Conservation (phyloP, 768 basidiomycete species). For the Dioszegia aurantiaca region DNA sequence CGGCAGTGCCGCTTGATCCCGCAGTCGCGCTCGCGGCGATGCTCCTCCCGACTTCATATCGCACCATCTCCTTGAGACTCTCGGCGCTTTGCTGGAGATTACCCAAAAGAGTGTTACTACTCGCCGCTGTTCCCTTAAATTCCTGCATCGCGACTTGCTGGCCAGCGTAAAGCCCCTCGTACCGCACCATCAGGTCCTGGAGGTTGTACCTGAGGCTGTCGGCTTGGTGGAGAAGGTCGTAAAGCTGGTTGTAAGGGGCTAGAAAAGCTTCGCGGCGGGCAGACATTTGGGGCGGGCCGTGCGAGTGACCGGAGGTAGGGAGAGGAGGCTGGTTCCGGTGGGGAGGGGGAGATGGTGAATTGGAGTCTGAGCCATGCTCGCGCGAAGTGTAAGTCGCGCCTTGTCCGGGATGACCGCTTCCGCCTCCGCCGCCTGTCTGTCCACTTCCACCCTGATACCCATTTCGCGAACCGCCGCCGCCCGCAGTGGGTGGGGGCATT, state of each 20-base stretch:
- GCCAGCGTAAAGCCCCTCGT: constrained; percentile 22
- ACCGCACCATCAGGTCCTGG: constrained; percentile 31
- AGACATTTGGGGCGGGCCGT: constrained; percentile 3
- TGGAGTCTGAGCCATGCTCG: background rate
- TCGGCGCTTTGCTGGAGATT: constrained; percentile 39
- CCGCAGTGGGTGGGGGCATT: constrained; percentile 13
- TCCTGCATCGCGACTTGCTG: constrained; percentile 31
- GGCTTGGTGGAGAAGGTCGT: constrained; percentile 34
- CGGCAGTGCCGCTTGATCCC: constrained; percentile 72
- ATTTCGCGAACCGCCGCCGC: background rate
- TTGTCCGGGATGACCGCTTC: constrained; percentile 2
- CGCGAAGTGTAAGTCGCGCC: constrained; percentile 1
- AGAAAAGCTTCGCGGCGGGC: constrained; percentile 29
- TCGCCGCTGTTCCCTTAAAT: constrained; percentile 31
- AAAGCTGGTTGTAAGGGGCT: constrained; percentile 33
- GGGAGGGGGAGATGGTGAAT: background rate
- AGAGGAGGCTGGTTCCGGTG: background rate
- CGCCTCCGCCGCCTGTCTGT: background rate
- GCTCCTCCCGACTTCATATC: constrained; percentile 35
- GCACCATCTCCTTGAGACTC: constrained; percentile 45
- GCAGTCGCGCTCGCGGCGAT: background rate
- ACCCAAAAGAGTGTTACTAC: constrained; percentile 27
- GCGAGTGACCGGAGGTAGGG: too few species aligned
- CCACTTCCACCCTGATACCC: background rate
- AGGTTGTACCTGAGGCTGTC: constrained; percentile 29